Base-by-base conservation (phyloP, 176 grass and related monocot genomes). In the Lolium perenne region DNA sequence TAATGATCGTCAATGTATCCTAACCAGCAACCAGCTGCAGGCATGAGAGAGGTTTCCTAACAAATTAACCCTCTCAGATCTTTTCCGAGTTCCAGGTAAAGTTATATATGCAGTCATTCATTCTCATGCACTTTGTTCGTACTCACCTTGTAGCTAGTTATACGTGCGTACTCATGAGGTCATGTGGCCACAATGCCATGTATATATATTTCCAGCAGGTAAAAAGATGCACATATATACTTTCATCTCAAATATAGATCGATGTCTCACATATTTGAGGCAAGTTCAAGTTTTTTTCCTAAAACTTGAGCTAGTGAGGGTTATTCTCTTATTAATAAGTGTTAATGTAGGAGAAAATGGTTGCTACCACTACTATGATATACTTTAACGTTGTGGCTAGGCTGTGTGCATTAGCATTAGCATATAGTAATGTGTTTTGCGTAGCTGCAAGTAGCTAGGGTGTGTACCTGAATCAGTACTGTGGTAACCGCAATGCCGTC, bases 401-500 rank as follows among this genome's bases (percentile, higher is more conserved):
- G 7, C 32, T 35, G 32, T 35, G 32, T 53, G 15, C 50, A 59
- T 59, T 21, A 61, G 53, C 15, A 55, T 16, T 4, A 16, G 9
- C 15, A 55, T 55, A 55, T 55, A 55, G 53, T 55, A 6, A 3
- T 15, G 50, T 15, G 6, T 53, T 21, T 21, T 59, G 57, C 17
- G 7, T 59, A 18, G 12, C 10, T 14, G 53, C 16, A 17, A 35
- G 46, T 58, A 8, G 55, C 55, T 59, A 29, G 25, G 12, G 0
- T 40, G 65, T 68, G 65, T 9, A 68, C 16, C 65, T 0, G 11
- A 29, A 29, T 25, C 29, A 16, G 68, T 71, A 43, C 68, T 45
- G 18, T 22, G 68, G 71, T 48, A 74, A 74, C 43, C 12, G 71
- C 45, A 74, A 74, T 74, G 71, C 20, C 45, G 7, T 74, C 69